A percentile compares a stretch with the other conserved stretches of the same genome.
phyloP scores from a whole-genome alignment of 345 rosid genomes.

The Citrus australasica region DNA sequence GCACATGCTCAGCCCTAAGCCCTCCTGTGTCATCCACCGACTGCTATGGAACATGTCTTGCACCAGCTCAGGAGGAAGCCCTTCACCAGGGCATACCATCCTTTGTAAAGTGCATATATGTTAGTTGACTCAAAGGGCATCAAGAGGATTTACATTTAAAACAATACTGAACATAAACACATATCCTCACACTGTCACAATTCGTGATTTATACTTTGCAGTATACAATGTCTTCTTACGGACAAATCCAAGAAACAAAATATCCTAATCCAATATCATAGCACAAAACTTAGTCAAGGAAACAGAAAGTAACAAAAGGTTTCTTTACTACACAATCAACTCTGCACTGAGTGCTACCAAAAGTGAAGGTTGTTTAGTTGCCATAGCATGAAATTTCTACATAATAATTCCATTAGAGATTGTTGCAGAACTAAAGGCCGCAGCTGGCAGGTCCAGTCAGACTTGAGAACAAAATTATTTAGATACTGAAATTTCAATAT shows the following conservation, averaged over 20 bases:
- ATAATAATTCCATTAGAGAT: neutral
- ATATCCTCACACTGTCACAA: neutral
- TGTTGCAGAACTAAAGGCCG: neutral
- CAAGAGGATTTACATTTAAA: neutral
- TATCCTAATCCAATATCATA: neutral
- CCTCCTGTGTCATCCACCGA: conserved; percentile 79
- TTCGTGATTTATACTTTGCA: neutral
- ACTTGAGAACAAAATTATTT: neutral
- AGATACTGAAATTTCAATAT: neutral
- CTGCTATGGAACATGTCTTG: conserved; percentile 91
- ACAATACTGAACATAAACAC: neutral
- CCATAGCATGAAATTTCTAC: neutral
- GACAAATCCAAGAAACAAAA: neutral
- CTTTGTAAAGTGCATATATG: conserved; percentile 28
- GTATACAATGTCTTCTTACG: neutral
- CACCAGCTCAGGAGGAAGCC: conserved; percentile 83
- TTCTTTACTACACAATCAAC: neutral
- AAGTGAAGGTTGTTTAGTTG: neutral
- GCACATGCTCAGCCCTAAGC: conserved; percentile 92
- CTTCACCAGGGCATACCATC: conserved; percentile 95
- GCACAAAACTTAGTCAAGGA: neutral
- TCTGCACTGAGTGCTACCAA: neutral
- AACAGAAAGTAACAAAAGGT: neutral
- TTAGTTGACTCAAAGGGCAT: neutral
- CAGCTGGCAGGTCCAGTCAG: neutral